phyloP scores from a whole-genome alignment of 179 eudicot species.

The Silene noctiflora region DNA sequence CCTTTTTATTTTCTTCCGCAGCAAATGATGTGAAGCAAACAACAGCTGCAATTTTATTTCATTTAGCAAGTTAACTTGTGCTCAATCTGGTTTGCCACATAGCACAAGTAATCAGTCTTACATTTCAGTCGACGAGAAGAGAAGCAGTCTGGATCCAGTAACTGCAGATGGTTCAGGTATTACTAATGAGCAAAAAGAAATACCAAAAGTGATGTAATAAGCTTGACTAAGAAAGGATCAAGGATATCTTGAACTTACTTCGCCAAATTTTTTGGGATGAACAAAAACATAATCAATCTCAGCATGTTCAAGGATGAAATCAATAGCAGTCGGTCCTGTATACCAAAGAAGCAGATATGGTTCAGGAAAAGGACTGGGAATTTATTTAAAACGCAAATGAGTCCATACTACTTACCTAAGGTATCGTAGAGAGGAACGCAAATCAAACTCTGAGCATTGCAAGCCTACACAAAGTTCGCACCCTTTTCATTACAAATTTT shows the following conservation, averaged over 20 bases:
- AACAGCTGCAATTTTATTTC: conserved; percentile 51
- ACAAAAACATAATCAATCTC: conserved; percentile 83
- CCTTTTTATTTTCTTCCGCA: conserved; percentile 49
- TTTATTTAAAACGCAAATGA: background rate
- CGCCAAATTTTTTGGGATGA: conserved; percentile 63
- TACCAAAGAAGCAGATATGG: conserved; percentile 1
- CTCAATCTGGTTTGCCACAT: background rate
- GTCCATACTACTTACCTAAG: conserved; percentile 45
- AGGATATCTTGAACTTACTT: conserved; percentile 43
- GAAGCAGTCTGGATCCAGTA: conserved; percentile 58
- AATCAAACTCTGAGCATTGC: conserved; percentile 78
- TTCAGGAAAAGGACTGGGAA: conserved; percentile 2
- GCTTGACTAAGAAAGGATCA: background rate
- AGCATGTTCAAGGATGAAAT: conserved; percentile 76
- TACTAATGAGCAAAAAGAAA: background rate
- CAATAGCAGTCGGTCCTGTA: conserved; percentile 74
- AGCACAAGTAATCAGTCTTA: conserved; percentile 27
- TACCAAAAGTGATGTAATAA: background rate
- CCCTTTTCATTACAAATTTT: background rate
- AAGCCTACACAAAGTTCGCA: conserved; percentile 49
- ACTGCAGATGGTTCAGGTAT: conserved; percentile 35
- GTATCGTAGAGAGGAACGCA: conserved; percentile 99
- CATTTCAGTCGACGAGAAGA: conserved; percentile 66
- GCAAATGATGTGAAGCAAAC: conserved; percentile 69
- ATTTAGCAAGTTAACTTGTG: conserved; percentile 10